These are phyloP conservation scores for Talaromyces albobiverticillius DNA, from an alignment of 2,329 filamentous ascomycete species.

Conservation along the genomic window DNA sequence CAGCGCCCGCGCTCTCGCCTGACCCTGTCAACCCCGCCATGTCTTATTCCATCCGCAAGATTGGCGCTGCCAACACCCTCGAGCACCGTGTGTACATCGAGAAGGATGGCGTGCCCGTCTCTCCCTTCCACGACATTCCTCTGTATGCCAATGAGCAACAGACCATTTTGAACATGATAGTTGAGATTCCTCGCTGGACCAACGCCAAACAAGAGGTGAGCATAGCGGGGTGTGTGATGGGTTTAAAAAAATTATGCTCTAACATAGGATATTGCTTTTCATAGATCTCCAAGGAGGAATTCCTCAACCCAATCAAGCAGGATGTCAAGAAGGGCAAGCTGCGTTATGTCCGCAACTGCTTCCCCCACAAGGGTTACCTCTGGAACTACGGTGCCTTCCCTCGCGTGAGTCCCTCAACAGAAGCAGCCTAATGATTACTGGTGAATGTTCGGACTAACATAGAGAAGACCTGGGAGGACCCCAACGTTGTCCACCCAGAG, in stretches of 20 bases:
- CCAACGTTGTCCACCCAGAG: conserved; percentile 91
- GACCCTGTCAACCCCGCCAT: conserved; percentile 26
- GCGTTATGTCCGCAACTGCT: conserved; percentile 99
- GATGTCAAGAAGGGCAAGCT: conserved; percentile 99
- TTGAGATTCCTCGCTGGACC: conserved; percentile 99
- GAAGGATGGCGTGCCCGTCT: conserved; percentile 91
- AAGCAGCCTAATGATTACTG: not conserved
- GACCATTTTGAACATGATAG: conserved; percentile 97
- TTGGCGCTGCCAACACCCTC: conserved; percentile 85
- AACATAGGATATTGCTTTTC: not conserved
- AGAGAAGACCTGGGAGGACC: conserved; percentile 93
- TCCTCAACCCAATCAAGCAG: conserved; percentile 99
- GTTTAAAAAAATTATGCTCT: not conserved
- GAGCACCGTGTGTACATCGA: conserved; percentile 98
- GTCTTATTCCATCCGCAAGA: conserved; percentile 76
- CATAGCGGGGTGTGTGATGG: not conserved
- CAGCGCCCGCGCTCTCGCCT: conserved; percentile 26
- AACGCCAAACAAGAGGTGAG: conserved; percentile 98
- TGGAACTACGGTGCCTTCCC: conserved; percentile 99
- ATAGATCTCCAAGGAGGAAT: conserved; percentile 97
- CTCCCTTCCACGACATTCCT: conserved; percentile 97
- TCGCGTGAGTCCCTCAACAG: conserved; percentile 61
- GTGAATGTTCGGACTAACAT: not conserved
- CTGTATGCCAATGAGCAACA: conserved; percentile 96
- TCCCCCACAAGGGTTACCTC: conserved; percentile 99